A percentile compares a stretch with the other conserved stretches of the same genome.
Conservation (phyloP, 169 alveolate species). For the Cyclospora cayetanensis region DNA sequence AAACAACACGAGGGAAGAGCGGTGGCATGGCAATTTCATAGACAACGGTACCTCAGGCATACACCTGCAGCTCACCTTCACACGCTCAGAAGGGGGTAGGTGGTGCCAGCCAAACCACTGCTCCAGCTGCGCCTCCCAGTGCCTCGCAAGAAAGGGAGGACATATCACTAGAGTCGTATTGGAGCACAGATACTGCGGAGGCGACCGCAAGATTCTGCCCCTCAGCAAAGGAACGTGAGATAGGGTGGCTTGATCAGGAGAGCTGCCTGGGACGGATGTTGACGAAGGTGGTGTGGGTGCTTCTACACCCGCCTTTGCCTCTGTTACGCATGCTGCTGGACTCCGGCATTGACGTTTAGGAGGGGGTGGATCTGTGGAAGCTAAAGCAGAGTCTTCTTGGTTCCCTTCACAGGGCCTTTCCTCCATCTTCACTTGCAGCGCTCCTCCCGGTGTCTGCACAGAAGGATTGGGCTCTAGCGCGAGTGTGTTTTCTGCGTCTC, state of each 20-base stretch:
- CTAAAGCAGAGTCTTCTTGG: not conserved
- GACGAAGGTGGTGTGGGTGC: not conserved
- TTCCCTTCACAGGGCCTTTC: not conserved
- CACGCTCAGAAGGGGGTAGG: not conserved
- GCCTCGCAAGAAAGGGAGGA: conserved; percentile 41
- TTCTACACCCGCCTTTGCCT: not conserved
- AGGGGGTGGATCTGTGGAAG: not conserved
- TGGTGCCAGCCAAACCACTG: conserved; percentile 59
- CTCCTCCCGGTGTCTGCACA: not conserved
- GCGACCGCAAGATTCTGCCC: not conserved
- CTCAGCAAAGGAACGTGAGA: not conserved
- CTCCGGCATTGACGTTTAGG: not conserved
- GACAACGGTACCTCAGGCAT: not conserved
- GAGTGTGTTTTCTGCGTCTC: not conserved
- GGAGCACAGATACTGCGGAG: conserved; percentile 35
- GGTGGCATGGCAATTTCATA: not conserved
- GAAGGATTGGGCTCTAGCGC: not conserved
- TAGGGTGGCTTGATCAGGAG: not conserved
- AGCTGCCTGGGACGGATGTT: not conserved
- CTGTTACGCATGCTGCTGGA: not conserved
- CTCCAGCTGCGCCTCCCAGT: conserved; percentile 45
- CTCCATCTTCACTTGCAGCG: not conserved
- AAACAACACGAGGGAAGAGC: not conserved
- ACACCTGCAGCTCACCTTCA: not conserved
- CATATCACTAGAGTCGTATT: conserved; percentile 16